These are phyloP conservation scores for Neonectria sp. DNA, from an alignment of 2,329 filamentous ascomycete species.

Conservation along the genomic window DNA sequence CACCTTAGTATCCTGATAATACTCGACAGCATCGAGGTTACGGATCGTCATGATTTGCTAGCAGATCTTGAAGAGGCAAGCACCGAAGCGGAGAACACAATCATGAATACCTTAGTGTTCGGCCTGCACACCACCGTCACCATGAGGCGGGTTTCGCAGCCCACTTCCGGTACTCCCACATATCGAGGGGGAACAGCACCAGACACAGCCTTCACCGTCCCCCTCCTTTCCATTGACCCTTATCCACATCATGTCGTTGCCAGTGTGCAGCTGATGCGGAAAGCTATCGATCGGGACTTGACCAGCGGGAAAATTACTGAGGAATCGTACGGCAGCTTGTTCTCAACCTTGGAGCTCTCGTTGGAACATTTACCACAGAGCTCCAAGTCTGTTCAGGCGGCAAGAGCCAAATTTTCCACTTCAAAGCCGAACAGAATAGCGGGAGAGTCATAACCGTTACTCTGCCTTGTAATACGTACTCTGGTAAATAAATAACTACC, in stretches of 20 bases:
- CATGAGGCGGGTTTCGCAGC: constrained; percentile 23
- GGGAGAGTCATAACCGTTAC: neutral
- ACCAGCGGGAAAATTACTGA: constrained; percentile 42
- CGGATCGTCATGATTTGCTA: constrained; percentile 47
- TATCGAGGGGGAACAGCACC: neutral
- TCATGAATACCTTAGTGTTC: constrained; percentile 51
- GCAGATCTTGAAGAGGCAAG: constrained; percentile 42
- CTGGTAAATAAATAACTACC: neutral
- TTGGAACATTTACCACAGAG: constrained; percentile 49
- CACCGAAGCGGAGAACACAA: constrained; percentile 49
- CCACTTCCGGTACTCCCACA: neutral
- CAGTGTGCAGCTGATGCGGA: constrained; percentile 48
- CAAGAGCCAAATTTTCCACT: constrained; percentile 42
- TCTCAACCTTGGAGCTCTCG: constrained; percentile 46
- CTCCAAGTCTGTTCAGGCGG: constrained; percentile 51
- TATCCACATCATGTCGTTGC: constrained; percentile 53
- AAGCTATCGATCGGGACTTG: constrained; percentile 50
- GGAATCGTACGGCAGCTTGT: constrained; percentile 46
- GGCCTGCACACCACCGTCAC: constrained; percentile 49
- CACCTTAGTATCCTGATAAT: constrained; percentile 53
- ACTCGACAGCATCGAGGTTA: constrained; percentile 49
- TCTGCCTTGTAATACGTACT: neutral
- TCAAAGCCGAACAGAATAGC: constrained; percentile 1
- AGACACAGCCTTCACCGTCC: constrained; percentile 38
- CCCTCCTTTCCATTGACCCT: constrained; percentile 52